Evolutionary conservation across 257 asterid species (phyloP).

Genomic region (Fraxinus anomala): DNA sequence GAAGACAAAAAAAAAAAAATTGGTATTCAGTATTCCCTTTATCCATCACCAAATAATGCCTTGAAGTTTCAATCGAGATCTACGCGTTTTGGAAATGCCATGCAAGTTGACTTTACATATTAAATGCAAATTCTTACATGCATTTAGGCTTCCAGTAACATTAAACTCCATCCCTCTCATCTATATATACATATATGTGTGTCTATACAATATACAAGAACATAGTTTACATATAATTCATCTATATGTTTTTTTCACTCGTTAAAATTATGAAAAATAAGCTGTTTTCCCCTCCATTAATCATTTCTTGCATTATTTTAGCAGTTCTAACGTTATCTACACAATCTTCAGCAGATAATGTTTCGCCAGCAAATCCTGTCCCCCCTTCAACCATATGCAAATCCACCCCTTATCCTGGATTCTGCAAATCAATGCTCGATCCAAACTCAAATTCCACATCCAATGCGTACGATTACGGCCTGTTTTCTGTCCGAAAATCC

Average conservation of each 20-base stretch:
- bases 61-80: constrained; percentile 29
- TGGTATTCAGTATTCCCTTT: neutral
- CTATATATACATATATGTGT: constrained; percentile 22
- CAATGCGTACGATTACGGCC: constrained; percentile 60
- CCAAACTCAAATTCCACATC: constrained; percentile 51
- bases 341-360: constrained; percentile 17
- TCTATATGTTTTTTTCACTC: neutral
- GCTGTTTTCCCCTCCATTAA: neutral
- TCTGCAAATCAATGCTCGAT: constrained; percentile 45
- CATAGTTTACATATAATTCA: neutral
- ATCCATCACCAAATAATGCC: constrained; percentile 14
- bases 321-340: constrained; percentile 16
- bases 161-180: neutral
- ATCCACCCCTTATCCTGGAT: constrained; percentile 56
- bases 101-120: constrained; percentile 32
- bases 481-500: constrained; percentile 57
- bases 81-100: constrained; percentile 45
- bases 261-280: constrained; percentile 29
- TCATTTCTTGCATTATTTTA: constrained; percentile 13
- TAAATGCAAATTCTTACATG: neutral
- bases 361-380: constrained; percentile 25
- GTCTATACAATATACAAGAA: neutral
- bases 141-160: neutral
- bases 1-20: constrained; percentile 19
- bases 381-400: constrained; percentile 49